Base-by-base conservation (phyloP, 306 rosid genomes). In the Pueraria montana region DNA sequence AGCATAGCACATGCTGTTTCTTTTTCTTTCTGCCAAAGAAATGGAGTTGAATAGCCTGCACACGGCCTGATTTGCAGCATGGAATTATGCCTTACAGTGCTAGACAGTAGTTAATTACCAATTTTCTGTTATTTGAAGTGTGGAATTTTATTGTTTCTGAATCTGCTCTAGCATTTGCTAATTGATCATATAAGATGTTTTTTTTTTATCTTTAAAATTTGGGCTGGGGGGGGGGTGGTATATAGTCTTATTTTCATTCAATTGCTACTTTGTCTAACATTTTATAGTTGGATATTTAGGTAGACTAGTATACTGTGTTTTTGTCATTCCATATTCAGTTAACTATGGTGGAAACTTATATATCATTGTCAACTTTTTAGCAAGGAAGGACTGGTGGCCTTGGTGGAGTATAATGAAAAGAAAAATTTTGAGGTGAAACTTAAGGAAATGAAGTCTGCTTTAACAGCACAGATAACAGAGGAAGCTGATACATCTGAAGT, bases 371-470 rank as follows among this genome's bases (percentile, higher is more conserved):
- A 38, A 66, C 74, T 73, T 89, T 84, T 85, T 90, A 96, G 99
- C 61, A 96, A 96, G 91, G 99, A 96, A 87, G 99, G 99, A 76
- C 87, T 96, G 77, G 87, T 87, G 17, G 74, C 95, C 62, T 91
- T 96, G 88, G 99, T 94, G 72, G 99, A 96, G 81, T 96, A 96
- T 87, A 96, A 96, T 61, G 99, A 93, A 11, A 96, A 96, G 97
- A 96, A 96, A 81, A 94, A 89, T 72, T 96, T 96, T 65, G 99
- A 96, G 77, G 98, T 96, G 90, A 96, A 87, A 81, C 94, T 96
- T 12, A 96, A 88, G 85, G 99, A 96, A 64, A 96, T 96, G 99
- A 96, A 96, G 83, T 89, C 98, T 84, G 91, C 94, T 86, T 86
- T 96, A 81, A 96, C 99, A 61, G 84, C 97, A 34, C 97, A 94